Base-by-base conservation (phyloP, 768 basidiomycete species). In the Auricularia sp. region DNA sequence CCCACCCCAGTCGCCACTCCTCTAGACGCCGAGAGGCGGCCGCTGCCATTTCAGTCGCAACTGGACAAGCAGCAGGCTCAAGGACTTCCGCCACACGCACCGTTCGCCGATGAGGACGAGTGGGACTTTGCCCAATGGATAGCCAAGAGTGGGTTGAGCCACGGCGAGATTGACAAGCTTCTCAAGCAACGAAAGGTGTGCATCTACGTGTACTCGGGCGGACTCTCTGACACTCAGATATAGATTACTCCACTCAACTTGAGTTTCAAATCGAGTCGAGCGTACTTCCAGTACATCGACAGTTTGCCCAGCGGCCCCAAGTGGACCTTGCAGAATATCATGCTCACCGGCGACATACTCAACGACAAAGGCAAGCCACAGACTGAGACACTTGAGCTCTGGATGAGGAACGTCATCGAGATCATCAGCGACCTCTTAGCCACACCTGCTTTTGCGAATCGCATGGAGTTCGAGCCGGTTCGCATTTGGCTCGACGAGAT, bases 401-500 rank as follows among this genome's bases (percentile, higher is more conserved):
- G 47, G 34, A 61, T 18, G 14, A 64, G 64, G 3, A 54, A 66
- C 34, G n/a, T 61, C 16, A 51, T 66, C 33, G 63, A 66, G 33
- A 61, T 64, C 61, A 62, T 66, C 33, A 51, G n/a, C 36, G 63
- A 47, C 6, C 44, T 66, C 16, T 59, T 36, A 10, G 43, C 63
- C 8, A 59, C 59, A 8, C 64, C 66, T 3, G 33, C 56, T 12
- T 62, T 68, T 18, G 11, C 18, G 21, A 29, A 61, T 16, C 2
- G 39, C 21, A 5, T 70, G 23, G 47, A 6, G 11, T 68, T 65
- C 53, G 34, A 39, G 7, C 69, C 69, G 0, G 63, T 60, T n/a
- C 14, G 44, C 7, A 43, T 63, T 33, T 70, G 61, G 35, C 43
- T 14, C 0, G 64, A 65, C 44, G 62, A 61, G 11, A 16, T 34